Evolutionary conservation across 2,329 filamentous ascomycete species (phyloP).

Genomic region (Ophiostoma quercus): DNA sequence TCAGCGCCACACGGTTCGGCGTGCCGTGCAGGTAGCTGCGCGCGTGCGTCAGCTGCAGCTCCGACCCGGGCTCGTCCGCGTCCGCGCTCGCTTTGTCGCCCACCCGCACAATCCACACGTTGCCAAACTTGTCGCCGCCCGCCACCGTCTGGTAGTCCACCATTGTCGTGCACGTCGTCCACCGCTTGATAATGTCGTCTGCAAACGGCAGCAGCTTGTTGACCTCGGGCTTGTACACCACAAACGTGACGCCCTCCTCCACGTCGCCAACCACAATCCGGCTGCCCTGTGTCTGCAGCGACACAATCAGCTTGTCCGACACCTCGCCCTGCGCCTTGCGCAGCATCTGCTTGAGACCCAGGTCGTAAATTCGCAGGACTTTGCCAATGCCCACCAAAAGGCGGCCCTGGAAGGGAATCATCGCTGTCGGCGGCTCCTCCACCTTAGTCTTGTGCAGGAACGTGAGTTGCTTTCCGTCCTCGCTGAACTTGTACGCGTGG

Average conservation of each 20-base stretch:
- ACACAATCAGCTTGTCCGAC: slow-evolving; percentile 76
- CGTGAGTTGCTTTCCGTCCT: slow-evolving; percentile 80
- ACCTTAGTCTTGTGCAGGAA: slow-evolving; percentile 96
- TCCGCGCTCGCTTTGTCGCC: slow-evolving; percentile 81
- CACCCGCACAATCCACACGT: slow-evolving; percentile 86
- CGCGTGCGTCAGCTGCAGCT: slow-evolving; percentile 85
- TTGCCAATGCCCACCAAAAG: slow-evolving; percentile 80
- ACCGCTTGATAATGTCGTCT: slow-evolving; percentile 83
- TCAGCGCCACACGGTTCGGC: slow-evolving; percentile 74
- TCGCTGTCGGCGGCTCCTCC: slow-evolving; percentile 81
- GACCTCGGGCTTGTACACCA: slow-evolving; percentile 87
- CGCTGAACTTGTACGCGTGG: slow-evolving; percentile 84
- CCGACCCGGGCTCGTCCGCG: slow-evolving; percentile 86
- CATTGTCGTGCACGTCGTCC: slow-evolving; percentile 88
- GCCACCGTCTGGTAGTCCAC: slow-evolving; percentile 95
- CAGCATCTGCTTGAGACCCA: slow-evolving; percentile 86
- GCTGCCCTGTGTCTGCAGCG: slow-evolving; percentile 81
- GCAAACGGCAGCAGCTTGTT: slow-evolving; percentile 91
- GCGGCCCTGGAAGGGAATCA: slow-evolving; percentile 87
- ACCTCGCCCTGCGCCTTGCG: slow-evolving; percentile 84
- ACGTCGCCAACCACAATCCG: slow-evolving; percentile 90
- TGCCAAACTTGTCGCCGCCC: slow-evolving; percentile 96
- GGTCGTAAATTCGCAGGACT: slow-evolving; percentile 79
- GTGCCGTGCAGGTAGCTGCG: slow-evolving; percentile 85
- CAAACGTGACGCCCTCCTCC: slow-evolving; percentile 83